Percentiles rank a stretch among this genome's conserved stretches.
These are phyloP conservation scores for Elasticomyces elasticus DNA, from an alignment of 495 filamentous ascomycete species.

Conservation along the genomic window DNA sequence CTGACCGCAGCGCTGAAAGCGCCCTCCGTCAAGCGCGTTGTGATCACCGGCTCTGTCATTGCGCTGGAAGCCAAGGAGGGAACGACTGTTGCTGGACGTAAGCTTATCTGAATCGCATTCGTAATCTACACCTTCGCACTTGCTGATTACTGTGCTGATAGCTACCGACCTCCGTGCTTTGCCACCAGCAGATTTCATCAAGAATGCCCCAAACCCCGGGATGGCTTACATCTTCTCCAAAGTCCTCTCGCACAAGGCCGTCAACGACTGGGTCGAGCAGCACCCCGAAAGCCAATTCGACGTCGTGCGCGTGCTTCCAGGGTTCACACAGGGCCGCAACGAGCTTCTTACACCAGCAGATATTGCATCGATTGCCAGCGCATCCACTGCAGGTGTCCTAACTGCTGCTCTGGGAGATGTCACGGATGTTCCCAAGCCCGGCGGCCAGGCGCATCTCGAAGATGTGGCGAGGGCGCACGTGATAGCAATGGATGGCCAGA, in stretches of 20 bases:
- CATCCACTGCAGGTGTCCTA: neutral
- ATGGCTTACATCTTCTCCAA: constrained; percentile 33
- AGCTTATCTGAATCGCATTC: constrained; percentile 22
- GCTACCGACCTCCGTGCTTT: neutral
- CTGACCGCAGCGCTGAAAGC: constrained; percentile 30
- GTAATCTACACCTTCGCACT: neutral
- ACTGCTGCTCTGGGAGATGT: neutral
- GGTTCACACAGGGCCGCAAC: constrained; percentile 20
- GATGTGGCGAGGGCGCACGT: neutral
- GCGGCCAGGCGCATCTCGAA: neutral
- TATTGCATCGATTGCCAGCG: neutral
- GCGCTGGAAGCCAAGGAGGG: constrained; percentile 29
- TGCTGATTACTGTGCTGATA: neutral
- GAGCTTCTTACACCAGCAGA: neutral
- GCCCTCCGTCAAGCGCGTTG: constrained; percentile 6
- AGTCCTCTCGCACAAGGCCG: constrained; percentile 30
- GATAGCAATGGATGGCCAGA: neutral
- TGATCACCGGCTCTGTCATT: constrained; percentile 1
- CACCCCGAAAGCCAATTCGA: constrained; percentile 34
- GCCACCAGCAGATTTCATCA: neutral
- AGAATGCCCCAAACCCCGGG: constrained; percentile 5
- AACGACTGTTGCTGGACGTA: constrained; percentile 30
- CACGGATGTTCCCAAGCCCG: neutral
- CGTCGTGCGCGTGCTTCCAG: constrained; percentile 39
- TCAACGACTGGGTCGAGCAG: constrained; percentile 34